Evolutionary conservation across 495 filamentous ascomycete species (phyloP).

Genomic region (Staphylotrichum tortipilum): DNA sequence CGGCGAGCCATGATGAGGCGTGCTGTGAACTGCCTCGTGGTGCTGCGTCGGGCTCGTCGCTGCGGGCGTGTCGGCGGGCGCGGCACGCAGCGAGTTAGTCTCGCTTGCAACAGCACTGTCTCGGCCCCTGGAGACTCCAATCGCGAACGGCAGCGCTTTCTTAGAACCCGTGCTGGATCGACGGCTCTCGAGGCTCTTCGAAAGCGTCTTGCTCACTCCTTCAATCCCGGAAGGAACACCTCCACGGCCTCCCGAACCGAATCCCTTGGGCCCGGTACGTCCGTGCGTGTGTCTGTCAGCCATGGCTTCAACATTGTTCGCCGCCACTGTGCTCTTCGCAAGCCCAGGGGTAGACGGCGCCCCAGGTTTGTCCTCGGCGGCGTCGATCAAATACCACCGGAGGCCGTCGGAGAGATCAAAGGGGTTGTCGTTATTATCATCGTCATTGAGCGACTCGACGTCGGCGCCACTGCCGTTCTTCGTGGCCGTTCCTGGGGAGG

Average conservation of each 20-base stretch:
- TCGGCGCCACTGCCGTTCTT: constrained; percentile 19
- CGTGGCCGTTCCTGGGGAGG: constrained; percentile 2
- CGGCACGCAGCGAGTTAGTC: constrained; percentile 40
- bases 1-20: not conserved
- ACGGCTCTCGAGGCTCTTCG: constrained; percentile 80
- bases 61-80: constrained; percentile 27
- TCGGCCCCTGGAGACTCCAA: constrained; percentile 28
- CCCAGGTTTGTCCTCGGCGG: constrained; percentile 87
- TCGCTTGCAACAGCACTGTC: constrained; percentile 41
- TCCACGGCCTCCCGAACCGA: constrained; percentile 30
- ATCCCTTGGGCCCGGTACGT: constrained; percentile 42
- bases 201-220: constrained; percentile 66
- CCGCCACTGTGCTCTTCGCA: constrained; percentile 80
- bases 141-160: constrained; percentile 48
- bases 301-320: constrained; percentile 77
- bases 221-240: constrained; percentile 47
- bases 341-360: constrained; percentile 85
- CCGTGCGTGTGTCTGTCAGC: constrained; percentile 44
- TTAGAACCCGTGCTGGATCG: constrained; percentile 77
- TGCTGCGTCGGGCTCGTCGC: constrained; percentile 31
- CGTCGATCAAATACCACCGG: constrained; percentile 92
- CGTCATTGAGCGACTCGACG: constrained; percentile 38
- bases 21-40: constrained; percentile 3
- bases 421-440: constrained; percentile 84
- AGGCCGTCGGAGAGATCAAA: constrained; percentile 94